phyloP scores from a whole-genome alignment of 345 rosid genomes.

The Microcos paniculata region DNA sequence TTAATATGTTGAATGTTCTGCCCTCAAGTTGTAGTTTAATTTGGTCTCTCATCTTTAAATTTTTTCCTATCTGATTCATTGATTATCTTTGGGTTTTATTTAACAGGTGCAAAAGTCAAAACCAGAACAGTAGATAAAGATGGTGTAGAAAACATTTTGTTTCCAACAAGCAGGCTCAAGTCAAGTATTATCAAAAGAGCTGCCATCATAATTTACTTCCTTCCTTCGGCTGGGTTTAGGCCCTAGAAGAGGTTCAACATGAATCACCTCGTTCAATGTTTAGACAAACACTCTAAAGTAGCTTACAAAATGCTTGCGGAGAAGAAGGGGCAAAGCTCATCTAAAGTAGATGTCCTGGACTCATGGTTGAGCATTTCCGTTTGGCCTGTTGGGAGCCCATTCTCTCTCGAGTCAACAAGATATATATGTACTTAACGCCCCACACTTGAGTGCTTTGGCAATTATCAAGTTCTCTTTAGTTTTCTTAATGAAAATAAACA shows the following conservation, averaged over 20 bases:
- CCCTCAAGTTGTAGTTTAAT: no score
- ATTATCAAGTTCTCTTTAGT: no score
- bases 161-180: background rate
- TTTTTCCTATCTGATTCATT: background rate
- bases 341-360: no score
- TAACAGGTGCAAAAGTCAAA: conserved; percentile 9
- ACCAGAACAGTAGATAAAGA: conserved; percentile 5
- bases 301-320: background rate
- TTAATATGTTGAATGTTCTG: background rate
- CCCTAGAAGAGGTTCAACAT: background rate
- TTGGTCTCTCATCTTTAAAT: background rate
- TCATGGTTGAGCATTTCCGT: no score
- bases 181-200: background rate
- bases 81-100: background rate
- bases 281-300: background rate
- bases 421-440: no score
- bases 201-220: background rate
- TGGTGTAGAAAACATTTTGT: background rate
- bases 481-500: no score
- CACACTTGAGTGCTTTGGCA: no score
- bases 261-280: background rate
- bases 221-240: no score
- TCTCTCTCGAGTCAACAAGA: no score
- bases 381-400: no score
- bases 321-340: no score